Percentiles rank a stretch among this genome's conserved stretches.
These are phyloP conservation scores for Corylus avellana DNA, from an alignment of 306 rosid species.

Conservation along the genomic window DNA sequence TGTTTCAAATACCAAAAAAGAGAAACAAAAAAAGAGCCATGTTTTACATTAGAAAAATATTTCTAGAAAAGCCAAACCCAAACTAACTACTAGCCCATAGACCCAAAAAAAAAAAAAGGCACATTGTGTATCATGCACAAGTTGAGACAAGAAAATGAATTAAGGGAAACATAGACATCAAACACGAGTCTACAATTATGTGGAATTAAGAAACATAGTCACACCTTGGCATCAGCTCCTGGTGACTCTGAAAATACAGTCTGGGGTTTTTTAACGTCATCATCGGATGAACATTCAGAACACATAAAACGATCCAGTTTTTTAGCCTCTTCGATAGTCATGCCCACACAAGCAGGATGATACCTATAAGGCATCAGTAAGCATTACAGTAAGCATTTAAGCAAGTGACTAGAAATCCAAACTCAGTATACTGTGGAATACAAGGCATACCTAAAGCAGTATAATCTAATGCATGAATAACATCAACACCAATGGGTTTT, in stretches of 20 bases:
- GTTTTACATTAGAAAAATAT: background rate
- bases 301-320: conserved; percentile 81
- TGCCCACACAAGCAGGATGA: conserved; percentile 94
- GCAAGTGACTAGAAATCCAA: conserved; percentile 4
- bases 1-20: background rate
- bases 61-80: background rate
- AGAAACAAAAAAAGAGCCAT: no score
- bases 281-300: conserved; percentile 79
- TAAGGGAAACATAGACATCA: background rate
- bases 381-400: conserved; percentile 27
- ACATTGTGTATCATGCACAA: conserved; percentile 4
- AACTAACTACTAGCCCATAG: background rate
- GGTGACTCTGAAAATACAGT: conserved; percentile 50
- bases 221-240: conserved; percentile 66
- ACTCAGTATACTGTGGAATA: conserved; percentile 1
- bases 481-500: conserved; percentile 4
- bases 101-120: background rate
- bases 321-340: conserved; percentile 83
- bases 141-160: conserved; percentile 8
- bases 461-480: conserved; percentile 9
- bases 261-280: conserved; percentile 59
- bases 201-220: conserved; percentile 7
- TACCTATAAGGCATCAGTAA: conserved; percentile 59
- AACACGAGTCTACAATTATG: conserved; percentile 6
- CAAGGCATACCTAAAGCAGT: background rate